Percentiles rank a stretch among this genome's conserved stretches.
Conservation (phyloP, 345 rosid species). For the Salix caprea region DNA sequence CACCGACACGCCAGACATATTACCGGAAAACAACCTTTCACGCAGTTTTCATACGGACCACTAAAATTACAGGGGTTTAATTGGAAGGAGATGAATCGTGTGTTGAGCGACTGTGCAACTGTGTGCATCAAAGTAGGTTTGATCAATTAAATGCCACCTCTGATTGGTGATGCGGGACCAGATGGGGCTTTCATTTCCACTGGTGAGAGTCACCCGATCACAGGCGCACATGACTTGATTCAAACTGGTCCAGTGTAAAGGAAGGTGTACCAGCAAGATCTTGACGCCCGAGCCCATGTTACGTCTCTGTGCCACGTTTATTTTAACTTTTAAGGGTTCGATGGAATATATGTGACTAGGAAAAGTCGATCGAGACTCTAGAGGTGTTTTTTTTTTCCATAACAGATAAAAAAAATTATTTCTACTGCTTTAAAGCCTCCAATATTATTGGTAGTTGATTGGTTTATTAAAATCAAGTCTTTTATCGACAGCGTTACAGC, state of each 20-base stretch:
- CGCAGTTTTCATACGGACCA: background rate
- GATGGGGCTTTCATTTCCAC: conserved; percentile 6
- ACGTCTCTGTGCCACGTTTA: background rate
- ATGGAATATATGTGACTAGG: background rate
- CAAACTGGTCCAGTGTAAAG: background rate
- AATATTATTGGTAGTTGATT: no score
- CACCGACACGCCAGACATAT: conserved; percentile 46
- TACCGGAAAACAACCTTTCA: conserved; percentile 17
- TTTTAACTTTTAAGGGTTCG: background rate
- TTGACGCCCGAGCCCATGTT: background rate
- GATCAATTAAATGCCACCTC: background rate
- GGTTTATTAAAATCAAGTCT: no score
- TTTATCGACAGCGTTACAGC: no score
- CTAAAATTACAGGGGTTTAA: background rate
- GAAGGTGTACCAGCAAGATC: background rate
- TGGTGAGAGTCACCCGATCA: conserved; percentile 21
- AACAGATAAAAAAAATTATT: background rate
- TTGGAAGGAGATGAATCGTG: background rate
- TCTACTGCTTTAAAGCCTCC: no score
- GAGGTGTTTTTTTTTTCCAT: background rate
- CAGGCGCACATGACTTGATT: conserved; percentile 20
- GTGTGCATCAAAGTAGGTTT: background rate
- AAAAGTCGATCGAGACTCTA: background rate
- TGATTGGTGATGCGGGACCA: conserved; percentile 9
- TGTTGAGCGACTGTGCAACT: background rate